Base-by-base conservation (phyloP, 1,284 basidiomycete species). In the Vanrija pseudolonga region DNA sequence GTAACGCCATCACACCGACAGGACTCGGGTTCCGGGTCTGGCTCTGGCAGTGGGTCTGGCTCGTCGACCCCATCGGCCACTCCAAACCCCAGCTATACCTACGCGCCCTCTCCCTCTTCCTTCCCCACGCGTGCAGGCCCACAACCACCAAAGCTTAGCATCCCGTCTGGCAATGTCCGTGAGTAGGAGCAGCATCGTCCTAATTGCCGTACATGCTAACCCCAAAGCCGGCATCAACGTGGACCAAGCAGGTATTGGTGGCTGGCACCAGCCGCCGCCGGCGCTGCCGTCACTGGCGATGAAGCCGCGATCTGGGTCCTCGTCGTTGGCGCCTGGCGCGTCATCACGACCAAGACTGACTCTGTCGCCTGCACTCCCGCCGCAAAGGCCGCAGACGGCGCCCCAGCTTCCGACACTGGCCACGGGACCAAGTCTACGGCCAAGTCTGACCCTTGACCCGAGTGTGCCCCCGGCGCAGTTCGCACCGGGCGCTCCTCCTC, bases 91-190 rank as follows among this genome's bases (percentile, higher is more conserved):
- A 43, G n/a, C 52, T 32, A 32, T 12, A 32, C 32, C 32, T 32
- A 32, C 14, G 32, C 32, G 32, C 32, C 32, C 32, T 32, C 32
- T 9, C 32, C 32, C 9, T 32, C 32, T 4, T 9, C 32, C 12
- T 12, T 32, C 32, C 12, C 32, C 2, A 14, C 32, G 14, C 32
- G 32, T 12, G 2, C 14, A 2, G 14, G 32, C 5, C 32, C 32
- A 4, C 55, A 59, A 6, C 65, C 70, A 17, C 68, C 70, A 1
- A 65, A 64, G 47, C 56, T 77, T 5, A 55, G 51, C 43, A 77
- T 77, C 24, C 75, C 75, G 8, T 37, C 51, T 20, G 75, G 69
- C 38, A 77, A 77, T 53, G 71, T 77, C 60, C 75, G 75, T 77
- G 60, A 73, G 75, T 74, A 39, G 36, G 44, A 26, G 3, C 43